Conservation (phyloP, 2,329 filamentous ascomycete species). For the Dactylonectria macrodidyma region DNA sequence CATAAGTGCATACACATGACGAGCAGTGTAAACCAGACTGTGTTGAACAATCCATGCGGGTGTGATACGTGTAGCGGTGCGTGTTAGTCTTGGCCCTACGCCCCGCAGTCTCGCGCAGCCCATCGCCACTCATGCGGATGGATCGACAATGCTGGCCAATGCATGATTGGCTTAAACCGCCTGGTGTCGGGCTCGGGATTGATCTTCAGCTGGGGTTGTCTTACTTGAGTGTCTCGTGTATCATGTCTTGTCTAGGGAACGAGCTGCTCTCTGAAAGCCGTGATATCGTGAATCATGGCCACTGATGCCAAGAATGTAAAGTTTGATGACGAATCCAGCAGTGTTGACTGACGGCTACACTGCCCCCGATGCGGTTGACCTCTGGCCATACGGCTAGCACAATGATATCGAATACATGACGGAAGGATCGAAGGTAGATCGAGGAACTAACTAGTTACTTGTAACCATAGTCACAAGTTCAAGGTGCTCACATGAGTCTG, state of each 20-base stretch:
- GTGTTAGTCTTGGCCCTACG: conserved; percentile 8
- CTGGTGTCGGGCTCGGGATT: background rate
- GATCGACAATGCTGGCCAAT: conserved; percentile 4
- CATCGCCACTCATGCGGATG: conserved; percentile 2
- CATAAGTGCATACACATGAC: conserved; percentile 9
- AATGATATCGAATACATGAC: background rate
- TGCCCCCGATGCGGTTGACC: background rate
- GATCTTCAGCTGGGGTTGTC: background rate
- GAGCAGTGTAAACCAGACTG: conserved; percentile 17
- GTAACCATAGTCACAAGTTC: background rate
- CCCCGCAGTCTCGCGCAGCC: conserved; percentile 1
- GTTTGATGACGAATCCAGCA: background rate
- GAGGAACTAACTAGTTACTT: background rate
- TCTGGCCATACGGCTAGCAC: too few relatives aligned
- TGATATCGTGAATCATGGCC: background rate
- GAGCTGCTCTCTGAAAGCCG: too few relatives aligned
- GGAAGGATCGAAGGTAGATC: background rate
- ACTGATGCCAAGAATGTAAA: too few relatives aligned
- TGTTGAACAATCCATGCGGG: conserved; percentile 1
- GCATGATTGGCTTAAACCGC: conserved; percentile 7
- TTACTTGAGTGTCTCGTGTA: too few relatives aligned
- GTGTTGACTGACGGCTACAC: background rate
- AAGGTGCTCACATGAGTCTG: background rate
- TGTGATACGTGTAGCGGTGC: background rate
- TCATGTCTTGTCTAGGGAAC: background rate